Evolutionary conservation across 2,329 filamentous ascomycete genomes (phyloP).

Genomic region (Bipolaris gigantea): DNA sequence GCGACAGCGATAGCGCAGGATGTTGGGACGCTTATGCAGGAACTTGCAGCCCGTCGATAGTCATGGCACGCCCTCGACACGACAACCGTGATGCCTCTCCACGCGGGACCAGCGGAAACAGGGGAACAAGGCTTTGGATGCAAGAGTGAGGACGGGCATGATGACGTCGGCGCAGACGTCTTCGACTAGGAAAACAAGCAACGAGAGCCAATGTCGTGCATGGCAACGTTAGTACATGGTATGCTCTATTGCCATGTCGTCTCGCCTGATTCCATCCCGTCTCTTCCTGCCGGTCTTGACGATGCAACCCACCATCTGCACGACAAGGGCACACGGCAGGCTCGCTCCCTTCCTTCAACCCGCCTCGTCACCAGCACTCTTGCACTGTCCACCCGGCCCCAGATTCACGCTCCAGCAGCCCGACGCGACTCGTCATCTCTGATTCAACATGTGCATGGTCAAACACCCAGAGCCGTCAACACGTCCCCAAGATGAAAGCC

Average conservation of each 20-base stretch:
- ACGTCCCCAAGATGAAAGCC: constrained; percentile 8
- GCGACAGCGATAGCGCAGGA: too few species aligned
- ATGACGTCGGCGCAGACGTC: constrained; percentile 7
- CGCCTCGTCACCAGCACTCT: constrained; percentile 5
- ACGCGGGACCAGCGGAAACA: not conserved
- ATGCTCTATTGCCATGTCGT: not conserved
- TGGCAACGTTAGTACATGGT: not conserved
- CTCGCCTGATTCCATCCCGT: not conserved
- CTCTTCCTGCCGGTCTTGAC: not conserved
- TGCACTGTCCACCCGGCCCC: not conserved
- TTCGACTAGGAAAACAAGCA: too few species aligned
- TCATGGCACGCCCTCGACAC: too few species aligned
- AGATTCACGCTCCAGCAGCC: constrained; percentile 6
- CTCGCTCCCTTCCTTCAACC: constrained; percentile 2
- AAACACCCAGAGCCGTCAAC: constrained; percentile 3
- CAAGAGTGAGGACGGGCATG: not conserved
- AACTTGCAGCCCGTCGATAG: constrained; percentile 17
- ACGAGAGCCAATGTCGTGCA: not conserved
- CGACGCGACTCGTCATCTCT: constrained; percentile 1
- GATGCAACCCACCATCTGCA: not conserved
- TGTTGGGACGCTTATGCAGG: constrained; percentile 23
- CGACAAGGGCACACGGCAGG: not conserved
- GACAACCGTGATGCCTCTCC: too few species aligned
- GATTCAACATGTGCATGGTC: not conserved
- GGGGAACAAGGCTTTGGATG: not conserved